Conservation (phyloP, 768 basidiomycete genomes). For the Floccularia luteovirens region DNA sequence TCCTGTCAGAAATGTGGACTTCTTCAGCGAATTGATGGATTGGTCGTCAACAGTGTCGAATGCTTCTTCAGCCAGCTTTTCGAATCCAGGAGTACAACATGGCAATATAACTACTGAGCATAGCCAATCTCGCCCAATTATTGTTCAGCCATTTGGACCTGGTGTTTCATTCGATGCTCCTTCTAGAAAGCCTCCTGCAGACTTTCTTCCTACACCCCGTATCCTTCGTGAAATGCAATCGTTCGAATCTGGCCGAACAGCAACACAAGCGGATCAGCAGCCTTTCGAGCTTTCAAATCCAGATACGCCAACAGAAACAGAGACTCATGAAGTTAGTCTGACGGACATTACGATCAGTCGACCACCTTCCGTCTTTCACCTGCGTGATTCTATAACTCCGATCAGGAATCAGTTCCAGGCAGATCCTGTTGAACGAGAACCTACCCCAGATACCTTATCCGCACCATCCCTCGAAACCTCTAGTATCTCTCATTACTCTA, state of each 20-base stretch:
- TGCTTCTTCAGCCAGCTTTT: conserved; percentile 27
- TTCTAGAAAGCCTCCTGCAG: conserved; percentile 29
- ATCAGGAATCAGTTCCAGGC: neutral
- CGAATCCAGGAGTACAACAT: no score
- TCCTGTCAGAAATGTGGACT: conserved; percentile 29
- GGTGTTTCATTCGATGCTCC: conserved; percentile 59
- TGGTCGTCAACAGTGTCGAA: conserved; percentile 38
- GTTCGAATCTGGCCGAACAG: conserved; percentile 78
- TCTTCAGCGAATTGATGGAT: conserved; percentile 61
- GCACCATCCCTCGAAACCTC: conserved; percentile 32
- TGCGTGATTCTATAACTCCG: no score
- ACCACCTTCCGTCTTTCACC: no score
- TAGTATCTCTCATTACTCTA: conserved; percentile 58
- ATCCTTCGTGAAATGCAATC: conserved; percentile 80
- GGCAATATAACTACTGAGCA: conserved; percentile 16
- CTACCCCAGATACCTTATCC: conserved; percentile 4
- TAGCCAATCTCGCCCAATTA: conserved; percentile 18
- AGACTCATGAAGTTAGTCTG: neutral
- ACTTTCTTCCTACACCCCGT: conserved; percentile 40
- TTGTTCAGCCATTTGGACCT: conserved; percentile 55
- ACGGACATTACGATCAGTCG: neutral
- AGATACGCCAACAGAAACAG: no score
- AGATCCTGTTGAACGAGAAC: neutral
- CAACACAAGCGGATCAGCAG: conserved; percentile 50
- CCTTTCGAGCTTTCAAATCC: no score